Conservation (phyloP, 768 basidiomycete genomes). For the Pholiota conissans region DNA sequence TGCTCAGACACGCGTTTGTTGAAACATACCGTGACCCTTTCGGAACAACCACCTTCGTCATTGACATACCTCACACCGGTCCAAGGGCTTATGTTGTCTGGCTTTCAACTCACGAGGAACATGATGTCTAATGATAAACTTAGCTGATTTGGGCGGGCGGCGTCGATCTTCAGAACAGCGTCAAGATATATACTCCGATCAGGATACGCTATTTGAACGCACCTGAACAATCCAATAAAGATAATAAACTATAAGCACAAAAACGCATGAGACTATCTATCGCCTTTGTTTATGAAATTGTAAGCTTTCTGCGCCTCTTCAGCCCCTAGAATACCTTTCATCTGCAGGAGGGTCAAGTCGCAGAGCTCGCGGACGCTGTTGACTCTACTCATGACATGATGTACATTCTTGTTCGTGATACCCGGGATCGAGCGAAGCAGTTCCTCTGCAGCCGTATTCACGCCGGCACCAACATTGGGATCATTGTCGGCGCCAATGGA, state of each 20-base stretch:
- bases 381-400: slow-evolving; percentile 83
- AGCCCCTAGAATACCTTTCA: slow-evolving; percentile 76
- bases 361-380: slow-evolving; percentile 75
- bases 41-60: too few relatives aligned
- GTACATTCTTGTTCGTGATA: slow-evolving; percentile 79
- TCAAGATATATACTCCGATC: too few relatives aligned
- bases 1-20: too few relatives aligned
- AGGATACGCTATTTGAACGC: too few relatives aligned
- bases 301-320: slow-evolving; percentile 81
- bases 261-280: slow-evolving; percentile 28
- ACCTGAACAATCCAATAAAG: too few relatives aligned
- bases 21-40: too few relatives aligned
- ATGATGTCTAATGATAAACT: too few relatives aligned
- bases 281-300: slow-evolving; percentile 80
- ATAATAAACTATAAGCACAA: background rate
- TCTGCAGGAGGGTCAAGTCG: slow-evolving; percentile 53
- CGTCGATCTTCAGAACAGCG: too few relatives aligned
- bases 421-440: slow-evolving; percentile 83
- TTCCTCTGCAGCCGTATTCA: slow-evolving; percentile 80
- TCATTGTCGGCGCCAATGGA: slow-evolving; percentile 81
- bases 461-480: slow-evolving; percentile 60
- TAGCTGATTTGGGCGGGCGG: too few relatives aligned
- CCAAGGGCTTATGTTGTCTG: too few relatives aligned
- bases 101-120: too few relatives aligned
- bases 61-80: too few relatives aligned